Percentiles rank a stretch among this genome's conserved stretches.
These are phyloP conservation scores for Trametopsis cervina DNA, from an alignment of 768 basidiomycete species.

Conservation along the genomic window DNA sequence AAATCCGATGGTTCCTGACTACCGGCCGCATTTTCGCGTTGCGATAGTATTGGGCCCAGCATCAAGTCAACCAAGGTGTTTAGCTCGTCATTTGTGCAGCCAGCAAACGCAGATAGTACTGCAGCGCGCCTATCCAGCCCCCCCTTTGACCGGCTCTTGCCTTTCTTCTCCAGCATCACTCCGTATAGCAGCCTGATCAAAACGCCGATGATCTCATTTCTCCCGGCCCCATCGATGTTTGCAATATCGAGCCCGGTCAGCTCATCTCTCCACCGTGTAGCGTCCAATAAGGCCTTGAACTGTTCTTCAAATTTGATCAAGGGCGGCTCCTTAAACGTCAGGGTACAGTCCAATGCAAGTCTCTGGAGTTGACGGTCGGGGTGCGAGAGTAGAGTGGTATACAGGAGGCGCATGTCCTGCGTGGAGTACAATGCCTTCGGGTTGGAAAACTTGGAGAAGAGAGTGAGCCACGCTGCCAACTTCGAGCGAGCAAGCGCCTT, in stretches of 20 bases:
- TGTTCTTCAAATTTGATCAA: conserved; percentile 52
- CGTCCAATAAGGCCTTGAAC: conserved; percentile 69
- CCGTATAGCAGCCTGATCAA: conserved; percentile 80
- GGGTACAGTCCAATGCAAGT: conserved; percentile 67
- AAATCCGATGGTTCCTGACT: conserved; percentile 18
- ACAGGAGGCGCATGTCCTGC: conserved; percentile 55
- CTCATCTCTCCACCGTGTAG: conserved; percentile 85
- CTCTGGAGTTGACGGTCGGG: conserved; percentile 77
- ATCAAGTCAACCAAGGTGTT: conserved; percentile 78
- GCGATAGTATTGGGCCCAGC: conserved; percentile 54
- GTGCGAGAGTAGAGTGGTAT: conserved; percentile 72
- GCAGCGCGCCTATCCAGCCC: conserved; percentile 68
- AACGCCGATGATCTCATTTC: conserved; percentile 61
- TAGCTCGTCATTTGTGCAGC: conserved; percentile 70
- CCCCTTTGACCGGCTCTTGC: conserved; percentile 37
- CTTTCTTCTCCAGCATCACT: conserved; percentile 74
- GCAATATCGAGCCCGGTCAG: conserved; percentile 64
- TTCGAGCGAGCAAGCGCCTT: conserved; percentile 47
- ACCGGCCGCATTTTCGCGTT: conserved; percentile 14
- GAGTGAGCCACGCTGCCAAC: conserved; percentile 68
- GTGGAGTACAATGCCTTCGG: conserved; percentile 83
- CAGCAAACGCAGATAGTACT: conserved; percentile 62
- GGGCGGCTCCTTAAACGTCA: conserved; percentile 71
- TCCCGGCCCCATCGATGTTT: conserved; percentile 45
- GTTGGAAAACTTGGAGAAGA: conserved; percentile 87